These are phyloP conservation scores for Diplodia mutila DNA, from an alignment of 2,329 filamentous ascomycete species.

Conservation along the genomic window DNA sequence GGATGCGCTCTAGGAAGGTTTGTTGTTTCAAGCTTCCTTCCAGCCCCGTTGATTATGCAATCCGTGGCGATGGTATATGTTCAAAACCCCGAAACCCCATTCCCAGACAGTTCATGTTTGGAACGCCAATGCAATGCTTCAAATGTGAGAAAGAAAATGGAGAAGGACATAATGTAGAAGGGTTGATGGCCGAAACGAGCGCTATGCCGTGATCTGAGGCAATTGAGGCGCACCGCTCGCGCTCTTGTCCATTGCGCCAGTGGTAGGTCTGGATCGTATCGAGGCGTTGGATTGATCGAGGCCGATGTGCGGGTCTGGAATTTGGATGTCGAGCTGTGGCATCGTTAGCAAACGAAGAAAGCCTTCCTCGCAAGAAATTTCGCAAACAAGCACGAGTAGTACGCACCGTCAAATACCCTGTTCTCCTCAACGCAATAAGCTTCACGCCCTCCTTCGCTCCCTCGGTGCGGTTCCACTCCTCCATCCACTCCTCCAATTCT, in stretches of 20 bases:
- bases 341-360: conserved; percentile 17
- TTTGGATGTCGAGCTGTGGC: conserved; percentile 74
- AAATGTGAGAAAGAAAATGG: background rate
- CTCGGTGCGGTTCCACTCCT: conserved; percentile 78
- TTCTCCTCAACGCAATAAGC: conserved; percentile 77
- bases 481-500: conserved; percentile 77
- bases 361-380: background rate
- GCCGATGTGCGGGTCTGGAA: conserved; percentile 73
- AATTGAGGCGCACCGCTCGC: conserved; percentile 7
- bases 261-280: conserved; percentile 1
- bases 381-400: background rate
- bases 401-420: conserved; percentile 83
- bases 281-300: conserved; percentile 32
- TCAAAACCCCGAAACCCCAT: background rate
- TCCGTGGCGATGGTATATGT: background rate
- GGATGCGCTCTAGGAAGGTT: background rate
- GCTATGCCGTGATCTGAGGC: conserved; percentile 2
- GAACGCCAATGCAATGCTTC: conserved; percentile 19
- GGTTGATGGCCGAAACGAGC: background rate
- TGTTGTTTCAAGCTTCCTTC: background rate
- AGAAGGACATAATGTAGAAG: background rate
- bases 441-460: conserved; percentile 66
- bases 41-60: conserved; percentile 1
- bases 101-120: conserved; percentile 12
- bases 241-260: background rate